Percentiles rank a stretch among this genome's conserved stretches.
These are phyloP conservation scores for Dendrostoma leiphaemia DNA, from an alignment of 2,329 filamentous ascomycete species.

Conservation along the genomic window DNA sequence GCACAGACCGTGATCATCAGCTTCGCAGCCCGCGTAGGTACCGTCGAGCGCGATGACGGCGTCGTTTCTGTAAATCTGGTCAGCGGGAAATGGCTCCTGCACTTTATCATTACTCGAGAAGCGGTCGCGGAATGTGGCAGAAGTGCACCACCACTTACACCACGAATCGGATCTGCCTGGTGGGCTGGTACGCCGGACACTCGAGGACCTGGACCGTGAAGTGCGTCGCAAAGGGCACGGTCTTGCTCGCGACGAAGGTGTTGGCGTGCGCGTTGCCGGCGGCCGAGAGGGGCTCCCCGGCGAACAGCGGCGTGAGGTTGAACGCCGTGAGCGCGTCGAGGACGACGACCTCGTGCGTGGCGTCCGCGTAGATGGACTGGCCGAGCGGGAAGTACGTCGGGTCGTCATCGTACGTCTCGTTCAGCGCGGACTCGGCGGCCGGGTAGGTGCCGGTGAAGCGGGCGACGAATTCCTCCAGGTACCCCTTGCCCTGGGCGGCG, in stretches of 20 bases:
- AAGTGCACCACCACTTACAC: conserved; percentile 32
- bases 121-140: no score
- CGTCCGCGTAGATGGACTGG: conserved; percentile 40
- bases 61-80: conserved; percentile 26
- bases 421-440: conserved; percentile 26
- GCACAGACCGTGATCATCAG: conserved; percentile 29
- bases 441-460: conserved; percentile 30
- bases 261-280: conserved; percentile 23
- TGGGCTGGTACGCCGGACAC: conserved; percentile 29
- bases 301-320: conserved; percentile 30
- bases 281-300: conserved; percentile 26
- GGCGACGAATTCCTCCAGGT: conserved; percentile 32
- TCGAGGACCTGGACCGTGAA: conserved; percentile 33
- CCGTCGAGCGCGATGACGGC: conserved; percentile 29
- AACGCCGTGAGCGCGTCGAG: conserved; percentile 31
- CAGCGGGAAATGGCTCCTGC: background rate
- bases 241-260: conserved; percentile 29
- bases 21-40: conserved; percentile 26
- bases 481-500: conserved; percentile 30
- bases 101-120: no score
- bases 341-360: conserved; percentile 40
- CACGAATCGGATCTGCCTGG: conserved; percentile 32
- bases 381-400: conserved; percentile 40
- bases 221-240: conserved; percentile 31
- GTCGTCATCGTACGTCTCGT: conserved; percentile 36